Evolutionary conservation across 176 grass and related monocot genomes (phyloP).

Genomic region (Zoysia japonica): DNA sequence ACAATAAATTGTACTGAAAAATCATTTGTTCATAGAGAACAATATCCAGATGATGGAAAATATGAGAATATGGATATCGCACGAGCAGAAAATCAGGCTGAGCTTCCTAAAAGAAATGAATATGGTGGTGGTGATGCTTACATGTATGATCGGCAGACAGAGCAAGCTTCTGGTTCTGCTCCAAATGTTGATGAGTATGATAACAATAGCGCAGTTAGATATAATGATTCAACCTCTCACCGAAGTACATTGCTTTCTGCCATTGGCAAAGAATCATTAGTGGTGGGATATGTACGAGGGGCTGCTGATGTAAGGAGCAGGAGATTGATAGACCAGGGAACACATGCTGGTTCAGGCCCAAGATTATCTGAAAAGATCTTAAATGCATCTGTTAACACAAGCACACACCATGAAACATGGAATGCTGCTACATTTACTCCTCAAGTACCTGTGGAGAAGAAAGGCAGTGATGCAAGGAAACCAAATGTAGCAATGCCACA

Average conservation of each 20-base stretch:
- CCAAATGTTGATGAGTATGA: conserved; percentile 51
- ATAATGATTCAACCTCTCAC: conserved; percentile 48
- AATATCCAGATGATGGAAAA: conserved; percentile 26
- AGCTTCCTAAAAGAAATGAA: conserved; percentile 48
- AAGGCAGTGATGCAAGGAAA: conserved; percentile 39
- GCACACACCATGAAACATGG: conserved; percentile 40
- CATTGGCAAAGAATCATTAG: conserved; percentile 45
- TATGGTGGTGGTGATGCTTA: conserved; percentile 33
- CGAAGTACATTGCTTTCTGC: conserved; percentile 35
- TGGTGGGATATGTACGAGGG: conserved; percentile 43
- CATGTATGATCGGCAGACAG: conserved; percentile 45
- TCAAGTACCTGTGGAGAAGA: conserved; percentile 39
- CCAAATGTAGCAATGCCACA: conserved; percentile 28
- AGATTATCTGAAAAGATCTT: conserved; percentile 60
- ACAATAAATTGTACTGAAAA: conserved; percentile 27
- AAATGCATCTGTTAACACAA: conserved; percentile 65
- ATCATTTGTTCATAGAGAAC: conserved; percentile 36
- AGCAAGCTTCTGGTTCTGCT: conserved; percentile 39
- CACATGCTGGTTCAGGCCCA: conserved; percentile 45
- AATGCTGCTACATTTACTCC: conserved; percentile 28
- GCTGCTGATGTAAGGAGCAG: conserved; percentile 53
- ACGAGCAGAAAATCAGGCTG: conserved; percentile 21
- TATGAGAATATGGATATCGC: conserved; percentile 33
- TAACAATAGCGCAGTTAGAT: conserved; percentile 26
- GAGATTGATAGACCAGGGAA: conserved; percentile 48